These are phyloP conservation scores for Mycena vitilis DNA, from an alignment of 768 basidiomycete genomes.

Conservation along the genomic window DNA sequence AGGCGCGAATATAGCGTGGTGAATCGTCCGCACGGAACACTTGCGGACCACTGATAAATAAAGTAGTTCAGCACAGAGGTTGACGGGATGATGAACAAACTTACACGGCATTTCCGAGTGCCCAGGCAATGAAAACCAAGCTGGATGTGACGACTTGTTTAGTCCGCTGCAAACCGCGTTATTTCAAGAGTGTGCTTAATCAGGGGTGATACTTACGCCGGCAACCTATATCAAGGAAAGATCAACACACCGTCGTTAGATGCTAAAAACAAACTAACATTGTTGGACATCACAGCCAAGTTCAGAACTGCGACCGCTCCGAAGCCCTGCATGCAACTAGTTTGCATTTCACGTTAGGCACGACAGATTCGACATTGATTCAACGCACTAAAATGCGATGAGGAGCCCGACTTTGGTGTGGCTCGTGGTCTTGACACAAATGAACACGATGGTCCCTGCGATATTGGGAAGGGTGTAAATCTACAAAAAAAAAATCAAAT, in stretches of 20 bases:
- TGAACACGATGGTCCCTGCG: conserved; percentile 61
- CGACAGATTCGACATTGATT: conserved; percentile 6
- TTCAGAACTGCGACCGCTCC: conserved; percentile 60
- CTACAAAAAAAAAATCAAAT: too few species aligned
- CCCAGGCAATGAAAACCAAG: conserved; percentile 65
- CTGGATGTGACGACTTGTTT: conserved; percentile 62
- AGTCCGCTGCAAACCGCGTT: conserved; percentile 46
- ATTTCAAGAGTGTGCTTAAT: not conserved
- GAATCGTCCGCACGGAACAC: conserved; percentile 59
- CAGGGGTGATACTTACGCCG: conserved; percentile 45
- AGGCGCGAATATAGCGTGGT: conserved; percentile 60
- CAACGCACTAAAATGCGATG: conserved; percentile 60
- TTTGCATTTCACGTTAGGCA: conserved; percentile 1
- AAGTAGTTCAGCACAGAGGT: not conserved
- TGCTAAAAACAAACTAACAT: conserved; percentile 39
- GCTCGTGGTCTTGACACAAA: conserved; percentile 55
- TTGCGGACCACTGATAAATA: conserved; percentile 35
- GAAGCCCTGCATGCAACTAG: conserved; percentile 58
- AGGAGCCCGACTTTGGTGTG: conserved; percentile 60
- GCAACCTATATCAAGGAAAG: conserved; percentile 35
- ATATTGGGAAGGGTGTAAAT: conserved; percentile 61
- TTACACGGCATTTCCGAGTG: conserved; percentile 61
- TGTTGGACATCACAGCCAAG: conserved; percentile 59
- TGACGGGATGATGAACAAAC: not conserved
- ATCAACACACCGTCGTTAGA: not conserved